phyloP scores from a whole-genome alignment of 768 basidiomycete genomes.

The Lactarius trivialis region DNA sequence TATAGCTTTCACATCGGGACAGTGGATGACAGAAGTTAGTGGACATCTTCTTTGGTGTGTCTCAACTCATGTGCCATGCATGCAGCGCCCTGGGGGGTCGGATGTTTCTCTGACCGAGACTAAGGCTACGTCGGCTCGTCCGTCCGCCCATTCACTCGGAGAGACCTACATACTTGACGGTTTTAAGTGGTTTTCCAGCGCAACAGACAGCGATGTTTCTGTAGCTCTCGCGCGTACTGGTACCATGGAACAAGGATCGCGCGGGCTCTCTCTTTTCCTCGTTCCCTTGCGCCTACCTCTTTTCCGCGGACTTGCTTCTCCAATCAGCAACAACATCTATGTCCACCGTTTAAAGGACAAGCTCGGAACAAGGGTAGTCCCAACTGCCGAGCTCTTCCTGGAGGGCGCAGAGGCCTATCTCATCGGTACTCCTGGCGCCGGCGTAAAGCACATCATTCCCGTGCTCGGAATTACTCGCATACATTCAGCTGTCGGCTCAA shows the following conservation, averaged over 20 bases:
- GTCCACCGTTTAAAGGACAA: conserved; percentile 75
- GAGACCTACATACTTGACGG: conserved; percentile 54
- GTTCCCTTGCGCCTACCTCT: conserved; percentile 55
- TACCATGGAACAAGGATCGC: conserved; percentile 45
- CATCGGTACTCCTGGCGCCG: conserved; percentile 50
- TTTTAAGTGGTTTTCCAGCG: conserved; percentile 82
- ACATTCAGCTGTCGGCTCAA: conserved; percentile 51
- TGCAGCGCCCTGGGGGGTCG: conserved; percentile 65
- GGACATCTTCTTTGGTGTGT: conserved; percentile 4
- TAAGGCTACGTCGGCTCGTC: conserved; percentile 38
- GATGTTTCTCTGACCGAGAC: conserved; percentile 74
- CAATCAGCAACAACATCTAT: conserved; percentile 57
- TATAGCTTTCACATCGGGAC: conserved; percentile 62
- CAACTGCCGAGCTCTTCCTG: conserved; percentile 69
- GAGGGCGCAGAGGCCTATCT: conserved; percentile 55
- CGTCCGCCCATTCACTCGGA: conserved; percentile 35
- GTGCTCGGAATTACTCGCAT: conserved; percentile 75
- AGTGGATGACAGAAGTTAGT: conserved; percentile 77
- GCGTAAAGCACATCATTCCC: conserved; percentile 60
- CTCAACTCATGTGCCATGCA: conserved; percentile 23
- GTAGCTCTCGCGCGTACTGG: conserved; percentile 73
- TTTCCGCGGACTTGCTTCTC: conserved; percentile 36
- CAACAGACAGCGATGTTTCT: conserved; percentile 67
- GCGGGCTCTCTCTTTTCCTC: conserved; percentile 67
- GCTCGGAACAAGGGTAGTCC: conserved; percentile 65